phyloP scores from a whole-genome alignment of 2,329 filamentous ascomycete genomes.

The Aureobasidium leucospermi region DNA sequence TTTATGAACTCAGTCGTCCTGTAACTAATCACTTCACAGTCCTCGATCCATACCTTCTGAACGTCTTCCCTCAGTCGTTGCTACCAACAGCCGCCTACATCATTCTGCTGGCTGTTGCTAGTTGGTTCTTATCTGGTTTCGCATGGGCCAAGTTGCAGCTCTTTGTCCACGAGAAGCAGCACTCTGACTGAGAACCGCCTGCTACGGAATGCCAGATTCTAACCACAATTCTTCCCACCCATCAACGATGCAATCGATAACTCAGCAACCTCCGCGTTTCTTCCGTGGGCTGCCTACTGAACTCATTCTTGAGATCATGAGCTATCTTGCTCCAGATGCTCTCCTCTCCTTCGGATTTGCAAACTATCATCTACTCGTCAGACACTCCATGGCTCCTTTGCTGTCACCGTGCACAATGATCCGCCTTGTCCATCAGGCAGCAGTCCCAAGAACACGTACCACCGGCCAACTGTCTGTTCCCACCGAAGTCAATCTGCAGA shows the following conservation, averaged over 20 bases:
- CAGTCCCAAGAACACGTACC: constrained; percentile 21
- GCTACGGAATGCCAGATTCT: background rate
- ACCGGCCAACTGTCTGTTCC: constrained; percentile 29
- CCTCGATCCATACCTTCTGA: constrained; percentile 76
- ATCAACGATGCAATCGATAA: background rate
- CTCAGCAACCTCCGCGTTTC: constrained; percentile 19
- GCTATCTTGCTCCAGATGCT: constrained; percentile 32
- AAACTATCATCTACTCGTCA: constrained; percentile 37
- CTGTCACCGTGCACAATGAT: constrained; percentile 25
- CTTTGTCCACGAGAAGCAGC: constrained; percentile 13
- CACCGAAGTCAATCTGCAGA: constrained; percentile 34
- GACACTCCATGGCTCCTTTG: constrained; percentile 30
- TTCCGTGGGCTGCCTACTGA: constrained; percentile 40
- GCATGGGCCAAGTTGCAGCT: constrained; percentile 30
- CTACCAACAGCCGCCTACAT: constrained; percentile 66
- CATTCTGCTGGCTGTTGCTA: constrained; percentile 48
- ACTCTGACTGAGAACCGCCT: constrained; percentile 15
- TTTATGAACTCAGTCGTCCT: too few species aligned
- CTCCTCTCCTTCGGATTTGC: constrained; percentile 41
- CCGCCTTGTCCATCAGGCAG: background rate
- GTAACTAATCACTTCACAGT: constrained; percentile 42
- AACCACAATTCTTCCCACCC: background rate
- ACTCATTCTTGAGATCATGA: constrained; percentile 39
- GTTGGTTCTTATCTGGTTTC: constrained; percentile 44
- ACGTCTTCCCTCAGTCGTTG: constrained; percentile 72